phyloP scores from a whole-genome alignment of 345 rosid genomes.

The Dovyalis caffra region DNA sequence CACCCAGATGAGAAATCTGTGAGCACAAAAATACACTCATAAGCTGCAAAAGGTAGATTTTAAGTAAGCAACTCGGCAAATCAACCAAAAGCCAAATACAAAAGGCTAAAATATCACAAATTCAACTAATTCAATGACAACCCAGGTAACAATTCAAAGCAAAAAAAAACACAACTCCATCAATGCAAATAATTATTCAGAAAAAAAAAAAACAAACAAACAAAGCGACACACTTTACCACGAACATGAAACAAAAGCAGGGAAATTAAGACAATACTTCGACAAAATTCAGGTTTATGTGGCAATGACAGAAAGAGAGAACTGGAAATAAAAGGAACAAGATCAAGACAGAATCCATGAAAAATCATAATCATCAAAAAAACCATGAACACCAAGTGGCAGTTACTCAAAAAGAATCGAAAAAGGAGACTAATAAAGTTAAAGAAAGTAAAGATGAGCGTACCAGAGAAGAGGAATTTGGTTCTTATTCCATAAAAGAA shows the following conservation, averaged over 20 bases:
- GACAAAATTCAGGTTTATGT: conserved; percentile 5
- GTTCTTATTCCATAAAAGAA: background rate
- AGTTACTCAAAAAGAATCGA: background rate
- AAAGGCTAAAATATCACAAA: background rate
- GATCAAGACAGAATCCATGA: conserved; percentile 4
- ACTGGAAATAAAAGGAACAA: background rate
- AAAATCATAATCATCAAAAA: background rate
- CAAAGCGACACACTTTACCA: conserved; percentile 16
- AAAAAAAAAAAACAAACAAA: background rate
- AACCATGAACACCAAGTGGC: background rate
- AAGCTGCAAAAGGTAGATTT: background rate
- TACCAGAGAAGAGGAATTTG: background rate
- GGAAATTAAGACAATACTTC: background rate
- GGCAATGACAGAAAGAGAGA: background rate
- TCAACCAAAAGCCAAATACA: background rate
- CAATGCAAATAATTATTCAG: conserved; percentile 4
- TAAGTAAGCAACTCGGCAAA: background rate
- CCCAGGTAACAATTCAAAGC: background rate
- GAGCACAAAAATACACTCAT: background rate
- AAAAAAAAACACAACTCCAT: background rate
- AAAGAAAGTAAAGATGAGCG: conserved; percentile 5
- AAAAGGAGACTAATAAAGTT: background rate
- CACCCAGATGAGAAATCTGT: background rate
- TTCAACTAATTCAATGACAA: conserved; percentile 13
- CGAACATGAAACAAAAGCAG: conserved; percentile 1